Evolutionary conservation across 768 basidiomycete species (phyloP), one percentile per base, ranked within the genome.

Genomic region (Mrakia blollopis): DNA sequence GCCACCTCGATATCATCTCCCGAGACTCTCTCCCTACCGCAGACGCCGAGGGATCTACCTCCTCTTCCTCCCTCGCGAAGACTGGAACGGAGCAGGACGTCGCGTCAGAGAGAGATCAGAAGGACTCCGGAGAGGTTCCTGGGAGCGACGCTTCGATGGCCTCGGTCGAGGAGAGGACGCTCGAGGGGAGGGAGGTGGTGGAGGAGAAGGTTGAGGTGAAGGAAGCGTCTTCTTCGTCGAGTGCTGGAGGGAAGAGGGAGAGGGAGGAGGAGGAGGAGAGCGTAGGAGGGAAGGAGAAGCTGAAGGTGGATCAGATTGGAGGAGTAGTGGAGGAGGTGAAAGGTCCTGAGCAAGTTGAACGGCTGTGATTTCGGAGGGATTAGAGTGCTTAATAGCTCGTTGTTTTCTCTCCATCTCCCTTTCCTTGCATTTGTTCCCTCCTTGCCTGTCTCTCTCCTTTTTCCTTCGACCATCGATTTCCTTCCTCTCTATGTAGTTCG

Each of bases 111-210:
- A 37, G 21, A 18, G 47, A 50, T 21, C 47, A 50, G 47, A 18
- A 50, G 47, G 18, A 50, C 9, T 2, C 9, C 9, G 44, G 14
- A 18, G 47, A 50, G 14, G 47, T 50, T 21, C 47, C 47, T 50
- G 47, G 3, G 2, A 50, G 47, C 47, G 47, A 50, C 18, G 18
- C 47, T 50, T n/a, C 35, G 65, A 68, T n/a, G 16, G 65, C 47
- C 3, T 47, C 32, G 54, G 5, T 44, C 14, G 70, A 72, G 44
- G 70, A 57, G 37, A 72, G 54, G 70, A 72, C 47, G n/a, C 21
- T 72, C 16, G 23, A 50, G 44, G 70, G 54, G 18, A 30, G 54
- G 35, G 44, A 72, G 35, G 70, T 52, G 11, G 44, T 30, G 70
- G 9, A 52, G 32, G 70, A 72, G 70, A 72, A 72, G 54, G 54